Evolutionary conservation across 2,329 filamentous ascomycete species (phyloP).

Genomic region (Triangularia setosa): DNA sequence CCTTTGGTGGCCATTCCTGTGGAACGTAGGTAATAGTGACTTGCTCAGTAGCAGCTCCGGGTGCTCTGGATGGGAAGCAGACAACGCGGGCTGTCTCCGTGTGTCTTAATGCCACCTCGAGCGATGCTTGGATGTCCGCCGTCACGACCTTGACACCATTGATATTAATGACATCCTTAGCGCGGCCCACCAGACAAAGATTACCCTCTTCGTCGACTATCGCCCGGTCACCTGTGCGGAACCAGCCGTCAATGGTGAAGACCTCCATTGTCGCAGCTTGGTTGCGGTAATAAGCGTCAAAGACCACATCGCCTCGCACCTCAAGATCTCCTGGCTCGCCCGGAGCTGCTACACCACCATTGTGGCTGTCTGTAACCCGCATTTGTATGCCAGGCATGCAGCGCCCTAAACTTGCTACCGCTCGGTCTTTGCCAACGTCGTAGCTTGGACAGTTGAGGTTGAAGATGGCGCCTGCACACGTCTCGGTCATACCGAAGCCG

Average conservation of each 20-base stretch:
- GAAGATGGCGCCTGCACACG: constrained; percentile 47
- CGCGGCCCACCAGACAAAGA: constrained; percentile 36
- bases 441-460: constrained; percentile 38
- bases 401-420: constrained; percentile 37
- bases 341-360: too few species aligned
- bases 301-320: constrained; percentile 56
- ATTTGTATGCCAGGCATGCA: constrained; percentile 27
- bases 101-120: constrained; percentile 34
- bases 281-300: constrained; percentile 61
- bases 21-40: neutral
- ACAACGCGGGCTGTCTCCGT: constrained; percentile 13
- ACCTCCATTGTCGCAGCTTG: constrained; percentile 52
- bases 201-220: constrained; percentile 33
- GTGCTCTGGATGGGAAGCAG: constrained; percentile 8
- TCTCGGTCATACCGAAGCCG: constrained; percentile 51
- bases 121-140: constrained; percentile 35
- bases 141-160: constrained; percentile 43
- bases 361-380: constrained; percentile 33
- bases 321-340: constrained; percentile 53
- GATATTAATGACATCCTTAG: constrained; percentile 43
- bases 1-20: neutral
- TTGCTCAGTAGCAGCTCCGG: constrained; percentile 1
- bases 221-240: constrained; percentile 38
- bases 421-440: constrained; percentile 30
- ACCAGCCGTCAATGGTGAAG: constrained; percentile 48